Percentiles rank a stretch among this genome's conserved stretches.
These are phyloP conservation scores for Exobasidium rhododendri DNA, from an alignment of 1,284 basidiomycete genomes.

Conservation along the genomic window DNA sequence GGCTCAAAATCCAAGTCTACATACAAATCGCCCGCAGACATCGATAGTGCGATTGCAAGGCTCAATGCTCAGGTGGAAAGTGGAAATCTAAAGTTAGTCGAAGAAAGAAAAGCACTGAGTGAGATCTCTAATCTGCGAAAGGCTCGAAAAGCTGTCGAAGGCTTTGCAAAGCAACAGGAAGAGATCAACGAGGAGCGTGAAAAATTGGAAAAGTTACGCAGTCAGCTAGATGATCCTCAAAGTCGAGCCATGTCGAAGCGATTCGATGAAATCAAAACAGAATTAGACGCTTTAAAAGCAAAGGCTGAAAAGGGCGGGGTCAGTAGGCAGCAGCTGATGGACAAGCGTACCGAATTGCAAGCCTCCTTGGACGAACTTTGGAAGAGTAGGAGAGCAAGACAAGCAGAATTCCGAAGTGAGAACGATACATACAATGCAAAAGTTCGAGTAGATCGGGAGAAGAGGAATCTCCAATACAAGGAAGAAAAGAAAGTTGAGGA, in stretches of 20 bases:
- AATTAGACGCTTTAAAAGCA: conserved; percentile 80
- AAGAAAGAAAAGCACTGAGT: conserved; percentile 88
- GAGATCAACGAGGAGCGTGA: conserved; percentile 76
- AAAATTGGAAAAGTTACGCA: conserved; percentile 73
- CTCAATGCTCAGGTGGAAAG: conserved; percentile 82
- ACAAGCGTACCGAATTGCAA: conserved; percentile 74
- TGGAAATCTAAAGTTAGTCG: conserved; percentile 85
- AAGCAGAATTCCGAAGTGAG: conserved; percentile 43
- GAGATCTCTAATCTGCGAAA: conserved; percentile 71
- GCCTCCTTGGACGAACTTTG: conserved; percentile 65
- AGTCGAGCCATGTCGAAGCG: conserved; percentile 76
- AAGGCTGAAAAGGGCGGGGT: conserved; percentile 82
- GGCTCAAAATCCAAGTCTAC: conserved; percentile 73
- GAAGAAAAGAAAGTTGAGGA: conserved; percentile 81
- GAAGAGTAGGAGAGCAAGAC: conserved; percentile 69
- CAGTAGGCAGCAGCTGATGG: conserved; percentile 76
- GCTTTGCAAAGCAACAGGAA: conserved; percentile 62
- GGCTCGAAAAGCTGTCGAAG: conserved; percentile 42
- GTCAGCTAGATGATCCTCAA: conserved; percentile 86
- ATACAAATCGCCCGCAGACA: conserved; percentile 82
- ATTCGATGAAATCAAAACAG: conserved; percentile 76
- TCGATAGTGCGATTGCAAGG: conserved; percentile 75
- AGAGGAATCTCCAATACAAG: conserved; percentile 72
- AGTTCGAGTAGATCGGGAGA: conserved; percentile 50
- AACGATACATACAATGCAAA: conserved; percentile 48